Conservation (phyloP, 2,329 filamentous ascomycete genomes). For the Diplocarpon mali region DNA sequence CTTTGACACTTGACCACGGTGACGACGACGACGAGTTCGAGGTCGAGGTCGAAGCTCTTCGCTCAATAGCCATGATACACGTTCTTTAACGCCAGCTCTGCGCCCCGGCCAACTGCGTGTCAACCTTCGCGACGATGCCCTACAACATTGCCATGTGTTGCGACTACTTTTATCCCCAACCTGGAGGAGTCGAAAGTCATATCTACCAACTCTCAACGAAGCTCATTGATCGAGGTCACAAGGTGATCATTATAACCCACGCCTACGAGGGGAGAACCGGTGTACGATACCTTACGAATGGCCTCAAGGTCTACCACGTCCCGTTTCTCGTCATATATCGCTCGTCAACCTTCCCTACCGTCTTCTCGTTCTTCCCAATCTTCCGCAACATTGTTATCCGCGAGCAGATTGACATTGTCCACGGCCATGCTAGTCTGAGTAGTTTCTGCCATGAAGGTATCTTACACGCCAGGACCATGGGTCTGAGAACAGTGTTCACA, state of each 20-base stretch:
- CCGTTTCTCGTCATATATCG: slow-evolving; percentile 95
- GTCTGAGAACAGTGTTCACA: slow-evolving; percentile 87
- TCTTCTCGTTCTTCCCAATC: slow-evolving; percentile 98
- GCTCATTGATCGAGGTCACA: slow-evolving; percentile 93
- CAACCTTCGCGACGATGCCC: slow-evolving; percentile 23
- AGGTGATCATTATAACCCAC: slow-evolving; percentile 96
- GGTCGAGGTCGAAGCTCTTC: too few relatives aligned
- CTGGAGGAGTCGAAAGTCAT: slow-evolving; percentile 92
- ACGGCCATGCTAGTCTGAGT: slow-evolving; percentile 91
- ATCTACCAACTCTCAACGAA: slow-evolving; percentile 97
- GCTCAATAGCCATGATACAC: neutral
- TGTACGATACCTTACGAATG: slow-evolving; percentile 91
- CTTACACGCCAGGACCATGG: slow-evolving; percentile 91
- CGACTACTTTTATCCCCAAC: slow-evolving; percentile 98
- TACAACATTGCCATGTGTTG: slow-evolving; percentile 84
- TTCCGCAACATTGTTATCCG: slow-evolving; percentile 92
- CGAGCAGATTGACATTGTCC: slow-evolving; percentile 92
- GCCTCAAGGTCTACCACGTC: slow-evolving; percentile 95
- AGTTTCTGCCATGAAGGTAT: slow-evolving; percentile 92
- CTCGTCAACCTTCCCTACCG: slow-evolving; percentile 84
- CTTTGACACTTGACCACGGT: neutral
- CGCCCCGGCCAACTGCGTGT: neutral
- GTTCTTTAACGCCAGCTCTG: neutral
- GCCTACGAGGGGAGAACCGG: slow-evolving; percentile 85
- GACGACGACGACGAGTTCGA: neutral